Conservation (phyloP, 257 asterid genomes). For the Handroanthus guayacan region DNA sequence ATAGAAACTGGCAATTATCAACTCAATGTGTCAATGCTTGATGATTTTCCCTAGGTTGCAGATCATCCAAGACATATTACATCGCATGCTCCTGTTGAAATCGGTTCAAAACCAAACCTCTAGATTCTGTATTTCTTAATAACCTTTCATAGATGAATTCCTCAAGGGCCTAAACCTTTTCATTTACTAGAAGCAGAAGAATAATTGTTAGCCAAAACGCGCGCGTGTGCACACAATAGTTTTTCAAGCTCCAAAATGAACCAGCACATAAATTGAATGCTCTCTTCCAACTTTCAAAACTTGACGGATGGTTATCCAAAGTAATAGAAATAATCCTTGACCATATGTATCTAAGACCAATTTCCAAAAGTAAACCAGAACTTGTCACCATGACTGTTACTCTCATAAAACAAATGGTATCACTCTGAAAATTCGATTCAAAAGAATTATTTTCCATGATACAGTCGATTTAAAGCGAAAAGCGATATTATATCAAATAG, state of each 20-base stretch:
- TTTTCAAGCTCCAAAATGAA: background rate
- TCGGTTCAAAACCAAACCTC: no score
- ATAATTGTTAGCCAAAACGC: background rate
- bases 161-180: no score
- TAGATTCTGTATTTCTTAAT: no score
- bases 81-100: no score
- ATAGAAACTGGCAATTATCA: no score
- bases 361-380: background rate
- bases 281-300: background rate
- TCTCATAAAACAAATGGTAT: background rate
- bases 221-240: background rate
- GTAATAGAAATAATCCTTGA: slow-evolving; percentile 1
- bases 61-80: no score
- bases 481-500: background rate
- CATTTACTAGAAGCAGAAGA: no score
- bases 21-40: no score
- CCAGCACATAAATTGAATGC: background rate
- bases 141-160: no score
- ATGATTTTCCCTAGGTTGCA: no score
- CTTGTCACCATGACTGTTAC: background rate
- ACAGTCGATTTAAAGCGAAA: background rate
- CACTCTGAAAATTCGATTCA: background rate
- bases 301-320: background rate
- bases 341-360: background rate
- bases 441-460: background rate